Conservation (phyloP, 306 rosid species). For the Delonix regia region DNA sequence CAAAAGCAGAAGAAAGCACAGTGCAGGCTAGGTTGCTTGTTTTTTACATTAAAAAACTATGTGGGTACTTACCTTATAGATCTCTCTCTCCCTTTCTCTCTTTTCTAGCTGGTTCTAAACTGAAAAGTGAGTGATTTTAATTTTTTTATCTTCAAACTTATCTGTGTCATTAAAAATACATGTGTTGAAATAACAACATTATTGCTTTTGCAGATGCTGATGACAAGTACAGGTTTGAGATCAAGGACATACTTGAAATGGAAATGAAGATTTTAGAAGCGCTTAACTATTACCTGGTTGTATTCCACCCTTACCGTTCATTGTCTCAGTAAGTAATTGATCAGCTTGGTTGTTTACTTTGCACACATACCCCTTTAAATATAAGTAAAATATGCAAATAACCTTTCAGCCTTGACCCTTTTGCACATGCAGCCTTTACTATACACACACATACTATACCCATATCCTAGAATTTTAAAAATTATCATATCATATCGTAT, state of each 20-base stretch:
- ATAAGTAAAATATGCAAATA: neutral
- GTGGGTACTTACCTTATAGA: constrained; percentile 43
- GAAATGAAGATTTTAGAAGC: constrained; percentile 98
- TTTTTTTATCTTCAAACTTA: constrained; percentile 16
- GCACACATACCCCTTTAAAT: neutral
- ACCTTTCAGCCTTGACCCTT: constrained; percentile 9
- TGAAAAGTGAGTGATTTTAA: constrained; percentile 35
- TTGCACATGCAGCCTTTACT: neutral
- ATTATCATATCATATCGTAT: too few species aligned
- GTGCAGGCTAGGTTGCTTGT: constrained; percentile 84
- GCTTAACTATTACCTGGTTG: constrained; percentile 85
- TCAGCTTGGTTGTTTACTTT: constrained; percentile 27
- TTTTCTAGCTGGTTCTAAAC: constrained; percentile 14
- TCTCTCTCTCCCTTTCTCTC: neutral
- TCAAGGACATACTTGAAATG: constrained; percentile 97
- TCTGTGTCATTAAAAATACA: constrained; percentile 15
- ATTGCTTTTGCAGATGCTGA: constrained; percentile 62
- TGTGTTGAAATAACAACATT: constrained; percentile 31
- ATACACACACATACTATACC: too few species aligned
- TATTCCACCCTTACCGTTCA: constrained; percentile 92
- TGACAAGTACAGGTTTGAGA: constrained; percentile 82
- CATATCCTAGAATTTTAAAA: too few species aligned
- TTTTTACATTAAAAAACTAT: constrained; percentile 69
- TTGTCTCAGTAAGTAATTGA: constrained; percentile 78
- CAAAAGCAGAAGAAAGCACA: constrained; percentile 97